Evolutionary conservation across 2,329 filamentous ascomycete species (phyloP).

Genomic region (Fusarium sp.): DNA sequence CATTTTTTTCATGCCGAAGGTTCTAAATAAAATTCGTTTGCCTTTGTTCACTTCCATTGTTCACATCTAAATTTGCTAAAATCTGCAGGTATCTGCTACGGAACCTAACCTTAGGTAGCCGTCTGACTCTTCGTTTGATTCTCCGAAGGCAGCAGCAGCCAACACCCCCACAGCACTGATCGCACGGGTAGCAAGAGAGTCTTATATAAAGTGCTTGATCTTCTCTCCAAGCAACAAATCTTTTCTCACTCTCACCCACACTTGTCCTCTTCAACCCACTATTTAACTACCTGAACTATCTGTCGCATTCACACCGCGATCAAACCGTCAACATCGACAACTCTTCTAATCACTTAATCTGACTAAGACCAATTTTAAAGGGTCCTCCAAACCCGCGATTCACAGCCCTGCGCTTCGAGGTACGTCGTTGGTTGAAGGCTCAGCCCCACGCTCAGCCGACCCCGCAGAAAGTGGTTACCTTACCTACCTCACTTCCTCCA

Average conservation of each 20-base stretch:
- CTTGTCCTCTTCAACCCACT: background rate
- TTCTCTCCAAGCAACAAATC: conserved; percentile 1
- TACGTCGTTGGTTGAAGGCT: conserved; percentile 34
- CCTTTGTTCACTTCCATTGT: conserved; percentile 9
- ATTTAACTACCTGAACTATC: background rate
- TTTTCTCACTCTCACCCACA: background rate
- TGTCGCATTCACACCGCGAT: background rate
- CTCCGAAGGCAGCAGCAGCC: conserved; percentile 41
- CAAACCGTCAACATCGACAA: background rate
- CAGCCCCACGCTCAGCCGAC: conserved; percentile 44
- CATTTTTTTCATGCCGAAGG: background rate
- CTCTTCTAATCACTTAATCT: background rate
- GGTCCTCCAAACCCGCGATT: conserved; percentile 20
- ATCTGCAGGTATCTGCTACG: background rate
- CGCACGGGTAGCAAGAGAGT: background rate
- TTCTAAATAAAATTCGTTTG: background rate
- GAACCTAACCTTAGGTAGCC: conserved; percentile 13
- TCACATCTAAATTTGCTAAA: background rate
- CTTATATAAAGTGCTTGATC: conserved; percentile 11
- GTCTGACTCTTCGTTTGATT: conserved; percentile 30
- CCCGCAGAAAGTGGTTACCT: conserved; percentile 46
- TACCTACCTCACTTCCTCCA: conserved; percentile 42
- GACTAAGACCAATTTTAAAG: conserved; percentile 25
- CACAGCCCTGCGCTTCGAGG: conserved; percentile 37
- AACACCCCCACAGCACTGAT: conserved; percentile 21